Evolutionary conservation across 148 eudicot species (phyloP), one percentile per base, ranked within the genome.

Genomic region (Fagopyrum tataricum): DNA sequence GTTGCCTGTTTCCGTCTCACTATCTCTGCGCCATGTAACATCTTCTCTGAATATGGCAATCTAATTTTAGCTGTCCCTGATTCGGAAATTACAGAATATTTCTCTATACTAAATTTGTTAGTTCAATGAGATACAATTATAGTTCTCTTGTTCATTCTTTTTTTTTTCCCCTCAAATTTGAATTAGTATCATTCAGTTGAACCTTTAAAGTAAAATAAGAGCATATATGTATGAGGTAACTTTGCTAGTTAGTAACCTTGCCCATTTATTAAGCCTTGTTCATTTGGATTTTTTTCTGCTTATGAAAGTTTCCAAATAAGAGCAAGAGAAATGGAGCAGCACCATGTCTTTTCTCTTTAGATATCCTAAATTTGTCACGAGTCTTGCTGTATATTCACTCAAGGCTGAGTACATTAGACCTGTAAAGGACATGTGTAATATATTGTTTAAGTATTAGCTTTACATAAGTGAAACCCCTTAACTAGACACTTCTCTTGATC

Each of bases 1-100:
- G 81, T 85, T 96, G 81, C 99, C 99, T 77, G 82, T 87, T 81
- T 97, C 97, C 72, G 89, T 90, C 69, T 92, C 97, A 74, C 91
- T 96, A 81, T 96, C 97, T 69, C 69, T 96, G 55, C 89, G 99
- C 75, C 95, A 90, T 90, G 99, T 96, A 85, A 87, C 42, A 53
- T 72, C 24, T 39, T 74, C 68, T 41, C 43, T 44, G 37, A 26
- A 72, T 13, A 7, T n/a, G 11, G 9, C 47, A 67, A 18, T 44
- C 20, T 6, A 44, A 43, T 48, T 39, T 53, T 61, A 58, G 46
- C 15, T 58, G 42, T 13, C 72, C 52, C n/a, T 44, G 51, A 52
- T 20, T 52, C 18, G 18, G 58, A 21, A 47, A 52, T 52, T 52
- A 52, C 20, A 70, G 6, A n/a, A 17, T 31, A 46, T 7, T 24